These are phyloP conservation scores for Discostella pseudostelligera DNA, from an alignment of 108 stramenopile genomes.

Conservation along the genomic window DNA sequence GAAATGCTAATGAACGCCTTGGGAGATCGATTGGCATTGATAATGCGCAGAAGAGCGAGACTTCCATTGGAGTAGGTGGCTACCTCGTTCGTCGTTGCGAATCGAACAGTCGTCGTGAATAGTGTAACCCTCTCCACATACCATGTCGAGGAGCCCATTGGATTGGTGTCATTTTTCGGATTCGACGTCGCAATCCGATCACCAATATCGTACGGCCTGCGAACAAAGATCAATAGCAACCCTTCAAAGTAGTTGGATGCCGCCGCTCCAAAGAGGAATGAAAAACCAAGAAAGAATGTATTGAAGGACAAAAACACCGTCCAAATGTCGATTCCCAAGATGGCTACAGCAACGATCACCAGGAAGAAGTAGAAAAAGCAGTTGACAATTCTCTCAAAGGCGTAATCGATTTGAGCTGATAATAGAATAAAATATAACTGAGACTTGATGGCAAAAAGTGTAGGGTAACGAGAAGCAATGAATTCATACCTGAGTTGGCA, in stretches of 20 bases:
- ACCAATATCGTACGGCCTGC: conserved; percentile 49
- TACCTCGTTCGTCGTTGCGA: conserved; percentile 66
- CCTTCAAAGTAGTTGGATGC: conserved; percentile 72
- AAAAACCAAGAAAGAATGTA: conserved; percentile 41
- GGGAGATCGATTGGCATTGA: conserved; percentile 69
- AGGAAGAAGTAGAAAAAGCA: conserved; percentile 54
- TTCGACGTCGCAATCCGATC: conserved; percentile 43
- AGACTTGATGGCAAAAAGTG: conserved; percentile 9
- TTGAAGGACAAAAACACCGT: conserved; percentile 25
- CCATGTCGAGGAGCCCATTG: conserved; percentile 55
- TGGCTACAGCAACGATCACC: conserved; percentile 38
- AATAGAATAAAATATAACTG: no score
- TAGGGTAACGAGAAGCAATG: not conserved
- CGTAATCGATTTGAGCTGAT: conserved; percentile 61
- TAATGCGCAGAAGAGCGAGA: conserved; percentile 57
- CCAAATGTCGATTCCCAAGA: conserved; percentile 43
- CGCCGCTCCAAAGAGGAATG: conserved; percentile 61
- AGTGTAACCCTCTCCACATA: conserved; percentile 67
- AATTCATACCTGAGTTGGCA: conserved; percentile 37
- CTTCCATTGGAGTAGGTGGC: conserved; percentile 70
- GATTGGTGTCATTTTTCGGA: conserved; percentile 33
- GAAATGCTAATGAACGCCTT: conserved; percentile 49
- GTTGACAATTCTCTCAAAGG: conserved; percentile 69
- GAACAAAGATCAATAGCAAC: conserved; percentile 57
- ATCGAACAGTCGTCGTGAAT: conserved; percentile 66